Conservation (phyloP, 1,284 basidiomycete species). For the Omphalotus olearius region DNA sequence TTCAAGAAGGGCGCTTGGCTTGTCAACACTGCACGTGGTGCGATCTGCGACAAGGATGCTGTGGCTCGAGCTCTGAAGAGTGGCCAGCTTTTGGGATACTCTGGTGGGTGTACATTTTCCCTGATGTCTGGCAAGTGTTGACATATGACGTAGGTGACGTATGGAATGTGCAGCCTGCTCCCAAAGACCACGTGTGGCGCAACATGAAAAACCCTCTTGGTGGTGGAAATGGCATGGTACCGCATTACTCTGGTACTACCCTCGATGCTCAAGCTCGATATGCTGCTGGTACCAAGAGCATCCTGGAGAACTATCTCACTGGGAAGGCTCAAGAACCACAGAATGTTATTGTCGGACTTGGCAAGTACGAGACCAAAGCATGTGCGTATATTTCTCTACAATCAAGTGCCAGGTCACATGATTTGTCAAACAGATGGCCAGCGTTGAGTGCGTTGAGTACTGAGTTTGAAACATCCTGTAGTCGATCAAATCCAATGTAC, state of each 20-base stretch:
- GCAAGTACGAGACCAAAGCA: constrained; percentile 62
- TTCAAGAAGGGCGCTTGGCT: constrained; percentile 94
- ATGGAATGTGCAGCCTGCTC: constrained; percentile 82
- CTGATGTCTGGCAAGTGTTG: neutral
- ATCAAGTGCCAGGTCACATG: neutral
- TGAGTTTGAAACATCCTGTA: neutral
- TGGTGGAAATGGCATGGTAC: constrained; percentile 84
- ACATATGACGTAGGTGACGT: constrained; percentile 58
- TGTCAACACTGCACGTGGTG: constrained; percentile 92
- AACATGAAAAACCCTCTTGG: constrained; percentile 77
- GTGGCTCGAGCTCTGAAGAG: constrained; percentile 75
- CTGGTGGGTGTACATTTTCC: constrained; percentile 22
- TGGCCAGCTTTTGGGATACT: constrained; percentile 67
- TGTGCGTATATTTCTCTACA: constrained; percentile 37
- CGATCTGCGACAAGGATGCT: constrained; percentile 84
- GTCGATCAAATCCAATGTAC: neutral
- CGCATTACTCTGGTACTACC: constrained; percentile 86
- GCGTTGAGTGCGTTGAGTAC: constrained; percentile 25
- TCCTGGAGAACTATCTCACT: constrained; percentile 76
- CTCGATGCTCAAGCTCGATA: constrained; percentile 92
- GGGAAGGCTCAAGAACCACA: constrained; percentile 68
- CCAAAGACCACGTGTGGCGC: constrained; percentile 85
- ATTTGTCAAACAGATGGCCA: constrained; percentile 29
- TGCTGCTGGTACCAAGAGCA: constrained; percentile 75
- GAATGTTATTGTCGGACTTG: constrained; percentile 78